Conservation (phyloP, 225 moss, liverwort and hornwort species). For the Marchantia paleacea region DNA sequence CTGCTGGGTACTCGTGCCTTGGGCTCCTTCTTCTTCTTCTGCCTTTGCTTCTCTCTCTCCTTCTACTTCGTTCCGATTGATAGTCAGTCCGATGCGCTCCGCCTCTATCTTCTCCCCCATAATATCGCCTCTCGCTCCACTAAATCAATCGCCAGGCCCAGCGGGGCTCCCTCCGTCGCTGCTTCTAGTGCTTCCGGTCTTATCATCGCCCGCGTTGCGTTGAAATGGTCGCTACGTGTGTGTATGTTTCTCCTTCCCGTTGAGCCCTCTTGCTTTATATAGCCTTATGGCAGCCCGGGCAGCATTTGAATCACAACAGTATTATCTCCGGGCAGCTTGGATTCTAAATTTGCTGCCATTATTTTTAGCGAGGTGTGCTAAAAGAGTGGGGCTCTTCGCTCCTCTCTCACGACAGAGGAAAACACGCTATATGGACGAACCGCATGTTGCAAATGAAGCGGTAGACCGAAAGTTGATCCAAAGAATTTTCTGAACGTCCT, state of each 20-base stretch:
- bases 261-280: not conserved
- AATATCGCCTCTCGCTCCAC: not conserved
- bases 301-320: conserved; percentile 10
- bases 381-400: too few relatives aligned
- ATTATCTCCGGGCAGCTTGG: not conserved
- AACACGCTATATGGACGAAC: too few relatives aligned
- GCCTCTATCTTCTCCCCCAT: not conserved
- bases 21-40: not conserved
- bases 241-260: not conserved
- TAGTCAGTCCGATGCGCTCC: not conserved
- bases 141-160: not conserved
- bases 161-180: not conserved
- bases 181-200: not conserved
- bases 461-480: too few relatives aligned
- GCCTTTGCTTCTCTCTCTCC: not conserved
- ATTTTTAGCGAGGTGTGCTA: not conserved
- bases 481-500: too few relatives aligned
- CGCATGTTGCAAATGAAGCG: too few relatives aligned
- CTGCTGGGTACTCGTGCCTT: too few relatives aligned
- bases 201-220: not conserved
- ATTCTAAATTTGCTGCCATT: not conserved
- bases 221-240: not conserved
- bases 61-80: not conserved
- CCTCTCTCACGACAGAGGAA: too few relatives aligned
- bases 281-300: not conserved